Percentiles rank a stretch among this genome's conserved stretches.
Evolutionary conservation across 768 basidiomycete genomes (phyloP).

Genomic region (Lactifluus hygrophoroides): DNA sequence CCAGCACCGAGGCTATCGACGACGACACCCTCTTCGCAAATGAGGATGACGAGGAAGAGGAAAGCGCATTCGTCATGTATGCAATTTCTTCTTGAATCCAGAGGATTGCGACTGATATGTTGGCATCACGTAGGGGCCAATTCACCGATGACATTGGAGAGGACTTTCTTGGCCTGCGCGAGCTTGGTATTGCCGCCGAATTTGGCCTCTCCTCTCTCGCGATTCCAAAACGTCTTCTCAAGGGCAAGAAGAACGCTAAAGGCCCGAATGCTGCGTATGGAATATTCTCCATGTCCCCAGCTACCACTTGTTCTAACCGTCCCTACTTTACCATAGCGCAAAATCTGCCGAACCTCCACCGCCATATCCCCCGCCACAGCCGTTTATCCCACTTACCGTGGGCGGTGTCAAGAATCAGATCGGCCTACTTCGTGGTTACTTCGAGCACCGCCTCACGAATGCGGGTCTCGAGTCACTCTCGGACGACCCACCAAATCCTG

Average conservation of each 20-base stretch:
- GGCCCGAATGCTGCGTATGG: slow-evolving; percentile 42
- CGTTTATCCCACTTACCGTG: slow-evolving; percentile 64
- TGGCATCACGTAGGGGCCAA: slow-evolving; percentile 48
- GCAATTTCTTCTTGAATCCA: slow-evolving; percentile 22
- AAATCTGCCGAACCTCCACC: slow-evolving; percentile 68
- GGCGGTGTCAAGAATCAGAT: slow-evolving; percentile 69
- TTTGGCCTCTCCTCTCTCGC: slow-evolving; percentile 68
- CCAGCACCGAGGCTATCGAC: slow-evolving; percentile 41
- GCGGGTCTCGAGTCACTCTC: slow-evolving; percentile 34
- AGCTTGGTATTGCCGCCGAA: slow-evolving; percentile 82
- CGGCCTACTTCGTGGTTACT: slow-evolving; percentile 75
- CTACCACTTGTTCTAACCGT: not conserved
- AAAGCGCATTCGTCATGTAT: slow-evolving; percentile 57
- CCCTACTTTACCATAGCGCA: slow-evolving; percentile 30
- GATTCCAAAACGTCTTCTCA: slow-evolving; percentile 71
- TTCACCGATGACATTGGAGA: slow-evolving; percentile 85
- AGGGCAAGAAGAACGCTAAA: slow-evolving; percentile 36
- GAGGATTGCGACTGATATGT: slow-evolving; percentile 3
- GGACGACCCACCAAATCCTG: slow-evolving; percentile 53
- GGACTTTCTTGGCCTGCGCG: slow-evolving; percentile 86
- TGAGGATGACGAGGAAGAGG: slow-evolving; percentile 53
- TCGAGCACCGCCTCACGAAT: slow-evolving; percentile 44
- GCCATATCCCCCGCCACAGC: slow-evolving; percentile 78
- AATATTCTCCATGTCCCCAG: not conserved
- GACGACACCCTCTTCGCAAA: slow-evolving; percentile 53